Evolutionary conservation across 2,329 filamentous ascomycete species (phyloP).

Genomic region (Pseudogymnoascus sp.): DNA sequence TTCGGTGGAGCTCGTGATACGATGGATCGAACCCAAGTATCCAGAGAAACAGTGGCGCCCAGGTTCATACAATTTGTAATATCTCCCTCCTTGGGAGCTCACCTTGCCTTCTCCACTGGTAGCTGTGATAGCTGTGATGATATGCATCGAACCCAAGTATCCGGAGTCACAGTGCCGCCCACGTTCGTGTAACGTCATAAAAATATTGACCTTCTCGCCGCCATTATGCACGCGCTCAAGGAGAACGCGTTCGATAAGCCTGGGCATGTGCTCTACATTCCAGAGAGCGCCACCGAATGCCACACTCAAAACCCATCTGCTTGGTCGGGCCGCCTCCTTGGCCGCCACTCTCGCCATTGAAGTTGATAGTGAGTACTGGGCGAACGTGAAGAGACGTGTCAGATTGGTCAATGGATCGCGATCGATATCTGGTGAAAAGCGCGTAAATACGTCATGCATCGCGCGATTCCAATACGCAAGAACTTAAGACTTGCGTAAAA

Average conservation of each 20-base stretch:
- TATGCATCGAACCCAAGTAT: neutral
- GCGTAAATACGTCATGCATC: conserved; percentile 6
- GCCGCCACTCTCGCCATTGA: neutral
- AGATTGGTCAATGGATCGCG: conserved; percentile 3
- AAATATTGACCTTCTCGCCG: neutral
- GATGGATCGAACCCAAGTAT: neutral
- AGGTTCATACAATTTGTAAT: neutral
- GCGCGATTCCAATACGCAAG: conserved; percentile 4
- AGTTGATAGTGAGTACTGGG: neutral
- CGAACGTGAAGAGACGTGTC: neutral
- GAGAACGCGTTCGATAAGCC: neutral
- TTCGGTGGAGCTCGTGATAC: neutral
- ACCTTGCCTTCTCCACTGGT: neutral
- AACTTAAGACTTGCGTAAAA: conserved; percentile 9
- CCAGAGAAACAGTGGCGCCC: neutral
- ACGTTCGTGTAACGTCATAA: neutral
- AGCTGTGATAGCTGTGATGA: neutral
- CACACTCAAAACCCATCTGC: neutral
- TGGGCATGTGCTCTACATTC: neutral
- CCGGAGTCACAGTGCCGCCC: neutral
- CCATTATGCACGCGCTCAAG: neutral
- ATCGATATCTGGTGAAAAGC: conserved; percentile 2
- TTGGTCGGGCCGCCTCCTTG: neutral
- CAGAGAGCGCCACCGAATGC: neutral
- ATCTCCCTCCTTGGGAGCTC: neutral